phyloP scores from a whole-genome alignment of 2,329 filamentous ascomycete genomes.

The Scedosporium apiospermum region DNA sequence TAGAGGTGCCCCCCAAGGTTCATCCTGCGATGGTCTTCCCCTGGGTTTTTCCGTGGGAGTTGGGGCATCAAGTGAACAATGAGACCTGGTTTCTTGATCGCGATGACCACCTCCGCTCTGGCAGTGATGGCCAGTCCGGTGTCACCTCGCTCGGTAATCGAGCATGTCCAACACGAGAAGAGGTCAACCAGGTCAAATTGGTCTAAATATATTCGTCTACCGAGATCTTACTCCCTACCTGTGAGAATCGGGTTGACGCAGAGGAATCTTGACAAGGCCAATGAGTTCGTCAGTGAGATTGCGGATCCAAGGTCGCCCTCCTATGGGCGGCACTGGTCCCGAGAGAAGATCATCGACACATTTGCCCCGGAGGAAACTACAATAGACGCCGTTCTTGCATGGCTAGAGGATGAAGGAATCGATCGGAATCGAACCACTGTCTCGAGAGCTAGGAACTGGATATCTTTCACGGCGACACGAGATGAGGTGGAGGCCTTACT shows the following conservation, averaged over 20 bases:
- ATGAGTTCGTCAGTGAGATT: slow-evolving; percentile 32
- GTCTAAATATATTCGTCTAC: not conserved
- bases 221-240: slow-evolving; percentile 15
- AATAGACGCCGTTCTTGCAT: slow-evolving; percentile 39
- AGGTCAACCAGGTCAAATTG: not conserved
- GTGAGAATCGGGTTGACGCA: slow-evolving; percentile 35
- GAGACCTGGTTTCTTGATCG: not conserved
- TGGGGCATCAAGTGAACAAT: slow-evolving; percentile 3
- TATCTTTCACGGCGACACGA: not conserved
- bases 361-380: slow-evolving; percentile 33
- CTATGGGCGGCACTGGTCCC: slow-evolving; percentile 38
- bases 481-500: slow-evolving; percentile 37
- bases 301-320: slow-evolving; percentile 32
- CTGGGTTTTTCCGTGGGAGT: not conserved
- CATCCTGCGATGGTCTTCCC: not conserved
- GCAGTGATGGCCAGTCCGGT: not conserved
- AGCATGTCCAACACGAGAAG: slow-evolving; percentile 3
- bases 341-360: slow-evolving; percentile 29
- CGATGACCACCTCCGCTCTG: slow-evolving; percentile 1
- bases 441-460: slow-evolving; percentile 39
- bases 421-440: slow-evolving; percentile 33
- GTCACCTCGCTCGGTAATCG: not conserved
- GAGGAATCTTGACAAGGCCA: slow-evolving; percentile 33
- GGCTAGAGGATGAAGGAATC: slow-evolving; percentile 45
- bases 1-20: not conserved